A percentile compares a stretch with the other conserved stretches of the same genome.
Conservation (phyloP, 1,139 yeast species). For the Lipomyces yarrowii region DNA sequence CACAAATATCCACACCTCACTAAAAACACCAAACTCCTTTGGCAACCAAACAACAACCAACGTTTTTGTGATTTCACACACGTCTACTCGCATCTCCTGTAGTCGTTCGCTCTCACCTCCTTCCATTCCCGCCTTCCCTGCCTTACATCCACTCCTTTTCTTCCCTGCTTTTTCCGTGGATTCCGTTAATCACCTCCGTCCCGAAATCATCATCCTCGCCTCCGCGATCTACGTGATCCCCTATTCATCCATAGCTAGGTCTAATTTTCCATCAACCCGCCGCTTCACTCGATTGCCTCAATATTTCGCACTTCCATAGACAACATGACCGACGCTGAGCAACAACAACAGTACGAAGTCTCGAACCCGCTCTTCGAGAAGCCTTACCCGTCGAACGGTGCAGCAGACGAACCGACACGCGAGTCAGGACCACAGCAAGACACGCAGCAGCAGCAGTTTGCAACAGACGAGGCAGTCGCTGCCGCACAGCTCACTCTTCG, state of each 20-base stretch:
- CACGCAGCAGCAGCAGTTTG: not conserved
- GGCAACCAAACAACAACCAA: not conserved
- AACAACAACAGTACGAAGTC: slow-evolving; percentile 20
- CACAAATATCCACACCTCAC: not conserved
- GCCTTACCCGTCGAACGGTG: slow-evolving; percentile 6
- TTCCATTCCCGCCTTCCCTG: slow-evolving; percentile 6
- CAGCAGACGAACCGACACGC: slow-evolving; percentile 8
- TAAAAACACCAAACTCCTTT: not conserved
- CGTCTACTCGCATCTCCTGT: not conserved
- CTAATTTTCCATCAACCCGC: not conserved
- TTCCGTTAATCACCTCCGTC: slow-evolving; percentile 1
- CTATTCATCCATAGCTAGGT: not conserved
- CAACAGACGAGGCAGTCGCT: slow-evolving; percentile 29
- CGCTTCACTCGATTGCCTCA: not conserved
- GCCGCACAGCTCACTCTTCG: slow-evolving; percentile 47
- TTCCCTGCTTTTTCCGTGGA: not conserved
- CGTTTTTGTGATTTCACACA: not conserved
- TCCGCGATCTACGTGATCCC: not conserved
- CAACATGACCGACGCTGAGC: slow-evolving; percentile 22
- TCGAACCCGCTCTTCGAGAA: slow-evolving; percentile 6
- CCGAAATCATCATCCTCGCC: not conserved
- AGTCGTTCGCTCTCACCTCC: not conserved
- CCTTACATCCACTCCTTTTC: slow-evolving; percentile 6
- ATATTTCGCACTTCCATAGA: not conserved
- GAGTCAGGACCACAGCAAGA: not conserved